Conservation (phyloP, 176 grass and related monocot genomes). For the Cenchrus americanus region DNA sequence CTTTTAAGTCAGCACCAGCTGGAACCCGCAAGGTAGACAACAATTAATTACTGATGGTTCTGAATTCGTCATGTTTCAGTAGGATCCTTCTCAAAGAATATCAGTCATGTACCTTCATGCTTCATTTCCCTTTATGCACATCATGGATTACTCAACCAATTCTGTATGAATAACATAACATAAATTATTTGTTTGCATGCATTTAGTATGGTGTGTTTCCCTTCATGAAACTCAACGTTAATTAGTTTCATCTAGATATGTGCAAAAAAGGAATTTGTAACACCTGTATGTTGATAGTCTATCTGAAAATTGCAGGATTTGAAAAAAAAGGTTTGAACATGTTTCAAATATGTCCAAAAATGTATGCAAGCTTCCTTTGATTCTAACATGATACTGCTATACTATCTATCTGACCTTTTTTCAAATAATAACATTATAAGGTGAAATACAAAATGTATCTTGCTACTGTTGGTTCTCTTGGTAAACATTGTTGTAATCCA, state of each 20-base stretch:
- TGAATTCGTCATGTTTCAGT: not conserved
- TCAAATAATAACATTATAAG: not conserved
- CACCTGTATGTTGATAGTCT: not conserved
- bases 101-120: not conserved
- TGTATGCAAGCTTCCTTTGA: conserved; percentile 1
- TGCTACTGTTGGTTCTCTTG: not conserved
- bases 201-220: conserved; percentile 11
- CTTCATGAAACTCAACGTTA: not conserved
- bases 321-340: not conserved
- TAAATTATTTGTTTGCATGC: not conserved
- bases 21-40: conserved; percentile 78
- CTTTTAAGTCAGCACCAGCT: conserved; percentile 72
- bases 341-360: conserved; percentile 21
- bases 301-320: conserved; percentile 18
- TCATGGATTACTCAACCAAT: not conserved
- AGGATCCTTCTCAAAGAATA: not conserved
- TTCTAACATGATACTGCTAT: not conserved
- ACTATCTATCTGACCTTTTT: not conserved
- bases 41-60: not conserved
- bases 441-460: not conserved
- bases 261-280: not conserved
- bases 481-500: not conserved
- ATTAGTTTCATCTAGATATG: conserved; percentile 11
- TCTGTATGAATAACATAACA: not conserved
- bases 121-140: conserved; percentile 5